Evolutionary conservation across 345 rosid genomes (phyloP), one percentile per base, ranked within the genome.

Genomic region (Murraya koenigii): DNA sequence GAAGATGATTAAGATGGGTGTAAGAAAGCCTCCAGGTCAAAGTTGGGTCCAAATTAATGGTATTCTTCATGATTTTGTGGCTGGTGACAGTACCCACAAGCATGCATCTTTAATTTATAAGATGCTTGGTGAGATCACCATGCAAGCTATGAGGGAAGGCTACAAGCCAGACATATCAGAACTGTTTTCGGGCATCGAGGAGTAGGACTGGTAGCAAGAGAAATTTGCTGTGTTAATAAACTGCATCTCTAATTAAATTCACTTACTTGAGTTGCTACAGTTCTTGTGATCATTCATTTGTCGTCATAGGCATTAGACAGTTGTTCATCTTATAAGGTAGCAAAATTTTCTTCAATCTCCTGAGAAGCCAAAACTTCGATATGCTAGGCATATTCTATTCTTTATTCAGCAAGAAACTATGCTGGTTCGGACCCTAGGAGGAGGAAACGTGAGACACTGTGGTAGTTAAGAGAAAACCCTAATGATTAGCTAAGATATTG

Each of bases 1-100:
- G 60, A 81, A 77, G 76, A 77, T 87, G 77, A 76, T 79, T 15
- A 73, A 81, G 63, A 75, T 76, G 70, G 90, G 81, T 3, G 73
- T 63, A 39, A 75, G 55, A 33, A 85, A 85, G 81, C 83, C 86
- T 8, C 80, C 80, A 1, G 86, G 84, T 28, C 82, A 68, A 55
- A 85, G 85, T 52, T 81, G 82, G 84, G 78, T 87, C 49, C 87
- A 83, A 66, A 74, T 80, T 55, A 47, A 83, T 59, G 86, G 83
- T 54, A 81, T 52, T 56, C 19, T 80, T 72, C 80, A 80, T 75
- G 80, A 82, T 80, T 82, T 82, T 52, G 39, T 56, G 38, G 82
- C 79, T 4, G 81, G 78, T 22, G 83, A 79, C 61, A 30, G 7
- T 61, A 56, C 52, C 25, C 47, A 39, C 47, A 80, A 76, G 73